Conservation (phyloP, 495 filamentous ascomycete species). For the Acidomyces sp. region DNA sequence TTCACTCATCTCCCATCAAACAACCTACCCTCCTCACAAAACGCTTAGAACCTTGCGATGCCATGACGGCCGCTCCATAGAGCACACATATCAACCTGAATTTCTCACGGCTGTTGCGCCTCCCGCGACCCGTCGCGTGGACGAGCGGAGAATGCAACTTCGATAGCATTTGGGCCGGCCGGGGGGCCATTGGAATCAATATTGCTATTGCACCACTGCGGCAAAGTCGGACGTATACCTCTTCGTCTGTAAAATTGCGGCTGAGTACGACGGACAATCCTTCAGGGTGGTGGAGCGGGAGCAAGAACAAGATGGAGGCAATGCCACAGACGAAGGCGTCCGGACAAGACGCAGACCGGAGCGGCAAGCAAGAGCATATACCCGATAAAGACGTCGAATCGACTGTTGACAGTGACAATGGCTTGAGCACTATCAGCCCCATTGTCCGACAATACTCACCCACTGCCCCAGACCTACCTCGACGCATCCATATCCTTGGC, state of each 20-base stretch:
- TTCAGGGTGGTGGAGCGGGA: conserved; percentile 1
- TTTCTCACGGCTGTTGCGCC: conserved; percentile 13
- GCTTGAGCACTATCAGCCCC: conserved; percentile 5
- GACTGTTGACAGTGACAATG: background rate
- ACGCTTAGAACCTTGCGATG: background rate
- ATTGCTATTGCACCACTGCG: conserved; percentile 4
- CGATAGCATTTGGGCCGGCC: conserved; percentile 16
- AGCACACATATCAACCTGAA: conserved; percentile 10
- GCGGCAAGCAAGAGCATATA: background rate
- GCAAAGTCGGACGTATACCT: too few species aligned
- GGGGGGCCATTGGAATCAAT: conserved; percentile 9
- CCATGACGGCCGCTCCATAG: conserved; percentile 2
- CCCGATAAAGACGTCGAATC: background rate
- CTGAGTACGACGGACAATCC: background rate
- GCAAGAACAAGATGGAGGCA: conserved; percentile 4
- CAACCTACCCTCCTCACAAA: too few species aligned
- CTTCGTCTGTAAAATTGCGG: background rate
- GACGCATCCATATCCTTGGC: conserved; percentile 46
- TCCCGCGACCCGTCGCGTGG: conserved; percentile 14
- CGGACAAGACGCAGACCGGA: background rate
- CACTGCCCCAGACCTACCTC: conserved; percentile 5
- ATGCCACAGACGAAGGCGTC: background rate
- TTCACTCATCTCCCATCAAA: too few species aligned
- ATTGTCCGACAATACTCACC: conserved; percentile 15
- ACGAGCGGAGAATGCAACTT: conserved; percentile 5